phyloP scores from a whole-genome alignment of 2,329 filamentous ascomycete species.

The Chalaropsis ovoidea region DNA sequence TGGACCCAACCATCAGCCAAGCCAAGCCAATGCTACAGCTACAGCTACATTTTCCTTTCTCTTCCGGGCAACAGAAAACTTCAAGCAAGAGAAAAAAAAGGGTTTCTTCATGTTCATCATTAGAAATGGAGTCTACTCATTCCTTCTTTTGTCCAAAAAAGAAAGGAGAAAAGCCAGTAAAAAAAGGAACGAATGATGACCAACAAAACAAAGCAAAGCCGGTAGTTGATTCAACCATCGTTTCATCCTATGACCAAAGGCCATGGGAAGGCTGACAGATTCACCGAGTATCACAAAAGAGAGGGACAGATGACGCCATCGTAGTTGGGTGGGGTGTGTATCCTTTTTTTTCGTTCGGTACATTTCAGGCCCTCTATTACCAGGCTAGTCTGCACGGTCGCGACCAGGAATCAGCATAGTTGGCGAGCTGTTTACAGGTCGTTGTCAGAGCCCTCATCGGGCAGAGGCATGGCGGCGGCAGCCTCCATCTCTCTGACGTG shows the following conservation, averaged over 20 bases:
- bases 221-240: conserved; percentile 3
- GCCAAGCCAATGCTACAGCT: background rate
- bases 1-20: background rate
- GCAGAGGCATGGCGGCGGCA: conserved; percentile 74
- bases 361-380: conserved; percentile 25
- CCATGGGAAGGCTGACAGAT: conserved; percentile 17
- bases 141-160: conserved; percentile 20
- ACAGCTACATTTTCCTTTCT: background rate
- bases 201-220: conserved; percentile 15
- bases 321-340: conserved; percentile 6
- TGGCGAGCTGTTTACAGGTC: conserved; percentile 42
- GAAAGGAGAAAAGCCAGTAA: conserved; percentile 12
- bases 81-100: conserved; percentile 18
- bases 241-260: conserved; percentile 7
- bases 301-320: conserved; percentile 8
- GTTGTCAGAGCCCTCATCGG: conserved; percentile 82
- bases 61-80: background rate
- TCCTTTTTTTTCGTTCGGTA: conserved; percentile 23
- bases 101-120: conserved; percentile 21
- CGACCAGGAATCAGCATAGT: conserved; percentile 22
- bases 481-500: conserved; percentile 83
- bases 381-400: conserved; percentile 23
- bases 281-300: conserved; percentile 23
- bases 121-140: conserved; percentile 22
- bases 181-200: conserved; percentile 14